Evolutionary conservation across 805 yeast species (phyloP), one percentile per base, ranked within the genome.

Genomic region (Kazachstania viticola): DNA sequence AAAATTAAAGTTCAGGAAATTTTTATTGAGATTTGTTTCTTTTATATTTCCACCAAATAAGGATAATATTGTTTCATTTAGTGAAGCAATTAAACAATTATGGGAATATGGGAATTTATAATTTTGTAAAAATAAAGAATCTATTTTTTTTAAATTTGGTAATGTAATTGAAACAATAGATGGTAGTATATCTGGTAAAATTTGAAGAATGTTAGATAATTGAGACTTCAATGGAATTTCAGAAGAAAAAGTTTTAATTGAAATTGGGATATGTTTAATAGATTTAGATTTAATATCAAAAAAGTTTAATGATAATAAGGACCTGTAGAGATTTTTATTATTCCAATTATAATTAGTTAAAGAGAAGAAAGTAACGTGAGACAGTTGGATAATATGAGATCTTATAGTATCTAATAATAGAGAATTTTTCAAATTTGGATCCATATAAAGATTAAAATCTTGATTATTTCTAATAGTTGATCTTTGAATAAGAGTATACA

Each of bases 101-200:
- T 42, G 46, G 23, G 37, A 41, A 24, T 23, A 30, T 15, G 33
- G 29, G 7, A 29, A 27, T 19, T 28, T 22, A 6, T 9, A 16
- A 11, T 17, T 23, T 30, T 17, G 9, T 13, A 39, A 39, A 16
- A 37, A 33, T 14, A 28, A 31, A 9, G 28, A 24, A 23, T 32
- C 38, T 25, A 37, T 40, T 1, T 35, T 14, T 27, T 39, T 29
- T 5, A 39, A 17, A 6, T 34, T 26, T 25, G 41, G 38, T 19
- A 42, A 25, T 12, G 46, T 42, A 6, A 40, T 26, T 9, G 46
- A 40, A 12, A 41, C 14, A 1, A 36, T 30, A 0, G 43, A 36
- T 14, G 32, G 36, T 16, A 25, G 17, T 12, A 43, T 22, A 6
- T 33, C 32, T 21, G 38, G 40, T 2, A 35, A 27, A 7, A 17